Conservation (phyloP, 805 yeast species). For the Myxozyma vanderwaltii region DNA sequence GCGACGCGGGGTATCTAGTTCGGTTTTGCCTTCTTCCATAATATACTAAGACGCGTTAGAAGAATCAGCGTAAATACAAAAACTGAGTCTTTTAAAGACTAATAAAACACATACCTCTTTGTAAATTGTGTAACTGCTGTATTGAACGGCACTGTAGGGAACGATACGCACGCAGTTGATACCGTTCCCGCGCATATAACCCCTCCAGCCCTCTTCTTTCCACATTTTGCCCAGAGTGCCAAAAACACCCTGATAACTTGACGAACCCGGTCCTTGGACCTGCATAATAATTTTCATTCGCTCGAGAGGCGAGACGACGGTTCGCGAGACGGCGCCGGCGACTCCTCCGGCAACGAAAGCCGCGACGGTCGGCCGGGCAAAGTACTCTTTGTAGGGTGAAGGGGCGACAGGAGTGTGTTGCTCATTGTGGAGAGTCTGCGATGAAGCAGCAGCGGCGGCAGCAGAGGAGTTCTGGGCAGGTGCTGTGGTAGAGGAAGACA, state of each 20-base stretch:
- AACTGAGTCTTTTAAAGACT: constrained; percentile 33
- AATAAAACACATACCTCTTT: constrained; percentile 50
- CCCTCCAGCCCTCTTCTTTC: constrained; percentile 88
- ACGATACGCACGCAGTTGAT: constrained; percentile 85
- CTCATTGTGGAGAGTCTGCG: background rate
- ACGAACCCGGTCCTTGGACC: constrained; percentile 66
- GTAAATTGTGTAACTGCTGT: constrained; percentile 69
- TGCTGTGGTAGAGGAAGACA: constrained; percentile 5
- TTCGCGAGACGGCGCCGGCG: constrained; percentile 93
- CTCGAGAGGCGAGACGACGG: constrained; percentile 93
- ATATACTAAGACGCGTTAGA: constrained; percentile 18
- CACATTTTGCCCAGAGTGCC: constrained; percentile 77
- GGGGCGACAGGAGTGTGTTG: background rate
- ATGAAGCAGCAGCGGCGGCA: background rate
- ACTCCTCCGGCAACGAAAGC: constrained; percentile 94
- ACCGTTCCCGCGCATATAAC: constrained; percentile 87
- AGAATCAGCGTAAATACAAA: background rate
- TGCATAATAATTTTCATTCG: constrained; percentile 90
- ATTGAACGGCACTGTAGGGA: constrained; percentile 95
- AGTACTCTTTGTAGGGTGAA: constrained; percentile 4
- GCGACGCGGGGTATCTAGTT: constrained; percentile 59
- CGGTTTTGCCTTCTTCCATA: constrained; percentile 36
- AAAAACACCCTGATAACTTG: constrained; percentile 63
- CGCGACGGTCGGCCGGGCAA: constrained; percentile 49
- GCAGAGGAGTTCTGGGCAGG: background rate